A percentile compares a stretch with the other conserved stretches of the same genome.
Evolutionary conservation across 192 early-diverging fungal genomes (phyloP).

Genomic region (Diversispora epigaea): DNA sequence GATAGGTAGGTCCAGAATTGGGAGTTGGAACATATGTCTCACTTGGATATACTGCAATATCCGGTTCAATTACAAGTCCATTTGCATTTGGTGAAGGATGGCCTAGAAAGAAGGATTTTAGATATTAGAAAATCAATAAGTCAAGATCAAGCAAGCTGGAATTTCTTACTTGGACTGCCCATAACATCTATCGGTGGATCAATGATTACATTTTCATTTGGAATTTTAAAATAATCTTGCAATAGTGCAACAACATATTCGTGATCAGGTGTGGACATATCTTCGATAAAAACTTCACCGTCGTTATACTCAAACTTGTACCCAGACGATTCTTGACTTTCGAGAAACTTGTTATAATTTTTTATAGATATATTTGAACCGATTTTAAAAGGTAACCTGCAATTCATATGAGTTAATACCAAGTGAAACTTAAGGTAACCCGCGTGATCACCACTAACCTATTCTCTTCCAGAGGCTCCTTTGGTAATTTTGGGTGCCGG

Average conservation of each 20-base stretch:
- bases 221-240: slow-evolving; percentile 22
- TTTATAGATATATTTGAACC: slow-evolving; percentile 18
- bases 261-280: not conserved
- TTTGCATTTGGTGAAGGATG: slow-evolving; percentile 28
- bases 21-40: slow-evolving; percentile 11
- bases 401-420: slow-evolving; percentile 8
- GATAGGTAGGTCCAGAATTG: not conserved
- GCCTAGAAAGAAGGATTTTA: slow-evolving; percentile 9
- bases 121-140: slow-evolving; percentile 26
- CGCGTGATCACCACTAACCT: not conserved
- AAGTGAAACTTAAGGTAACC: slow-evolving; percentile 10
- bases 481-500: slow-evolving; percentile 6
- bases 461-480: not conserved
- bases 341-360: slow-evolving; percentile 22
- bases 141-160: slow-evolving; percentile 10
- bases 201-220: slow-evolving; percentile 20
- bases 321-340: slow-evolving; percentile 10
- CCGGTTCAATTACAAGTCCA: slow-evolving; percentile 13
- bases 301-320: not conserved
- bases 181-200: slow-evolving; percentile 1
- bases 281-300: slow-evolving; percentile 3
- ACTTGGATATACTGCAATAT: slow-evolving; percentile 18
- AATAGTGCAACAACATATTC: not conserved
- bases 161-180: slow-evolving; percentile 23
- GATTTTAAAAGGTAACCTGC: slow-evolving; percentile 16